Evolutionary conservation across 352 stramenopile species (phyloP), one percentile per base, ranked within the genome.

Genomic region (Globisporangium middletonii): DNA sequence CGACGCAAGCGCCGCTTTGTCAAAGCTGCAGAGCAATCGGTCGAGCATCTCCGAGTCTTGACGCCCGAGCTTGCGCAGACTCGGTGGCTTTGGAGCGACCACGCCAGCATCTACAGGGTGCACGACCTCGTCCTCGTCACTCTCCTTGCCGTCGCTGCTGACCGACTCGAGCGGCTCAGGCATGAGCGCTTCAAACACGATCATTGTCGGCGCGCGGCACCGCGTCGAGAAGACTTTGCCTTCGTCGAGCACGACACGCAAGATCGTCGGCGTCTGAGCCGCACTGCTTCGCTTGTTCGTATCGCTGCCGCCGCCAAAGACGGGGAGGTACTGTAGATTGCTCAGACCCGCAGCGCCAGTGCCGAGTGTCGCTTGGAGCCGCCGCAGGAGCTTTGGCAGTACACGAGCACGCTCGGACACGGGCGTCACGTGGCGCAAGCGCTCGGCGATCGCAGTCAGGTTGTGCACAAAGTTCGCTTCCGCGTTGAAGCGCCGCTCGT

Each of bases 191-290:
- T 77, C 69, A 57, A 77, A 77, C 54, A 74, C 69, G 16, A 77
- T 72, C 65, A 77, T 62, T 27, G 66, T 74, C 23, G 69, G 69
- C 13, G 69, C 69, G 11, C 69, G 63, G 15, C 59, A 62, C 0
- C 67, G 49, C 1, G 69, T 77, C 1, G 69, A 77, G 15, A 77
- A 77, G 43, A 77, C 69, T 59, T 74, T 77, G 30, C 59, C 67
- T 55, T 77, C 69, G 9, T 62, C 35, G 0, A 62, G 49, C 12
- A 72, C 51, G 16, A 74, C 69, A 3, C 69, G 60, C 9, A 77
- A 48, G n/a, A 77, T 60, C 35, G 50, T 55, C 11, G 54, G 45
- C 2, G 42, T 46, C 5, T 13, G 19, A 3, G 23, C 50, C 19
- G n/a, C 59, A 12, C 26, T 55, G 43, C 30, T 35, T 4, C 30